phyloP scores from a whole-genome alignment of 306 rosid species.

The Dalbergia cochinchinensis region DNA sequence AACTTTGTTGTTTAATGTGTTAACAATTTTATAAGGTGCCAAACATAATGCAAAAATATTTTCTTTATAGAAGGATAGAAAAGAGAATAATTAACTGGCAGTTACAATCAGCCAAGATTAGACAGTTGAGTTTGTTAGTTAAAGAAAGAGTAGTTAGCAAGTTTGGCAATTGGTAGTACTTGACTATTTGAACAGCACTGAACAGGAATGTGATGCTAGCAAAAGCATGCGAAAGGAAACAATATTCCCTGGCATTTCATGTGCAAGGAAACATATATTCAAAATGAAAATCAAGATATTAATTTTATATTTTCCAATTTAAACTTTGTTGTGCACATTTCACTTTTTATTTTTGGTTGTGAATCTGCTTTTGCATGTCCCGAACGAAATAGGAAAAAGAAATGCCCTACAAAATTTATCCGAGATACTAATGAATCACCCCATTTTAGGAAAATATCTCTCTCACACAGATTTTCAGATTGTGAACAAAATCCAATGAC shows the following conservation, averaged over 20 bases:
- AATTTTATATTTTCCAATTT: not conserved
- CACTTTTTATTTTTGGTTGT: not conserved
- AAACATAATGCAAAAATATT: not conserved
- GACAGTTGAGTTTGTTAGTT: not conserved
- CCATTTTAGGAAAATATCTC: slow-evolving; percentile 36
- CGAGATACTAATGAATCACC: not conserved
- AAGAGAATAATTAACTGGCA: not conserved
- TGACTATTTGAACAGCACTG: not conserved
- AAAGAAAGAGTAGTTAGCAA: not conserved
- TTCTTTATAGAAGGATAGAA: not conserved
- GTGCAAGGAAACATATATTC: not conserved
- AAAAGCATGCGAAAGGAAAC: not conserved
- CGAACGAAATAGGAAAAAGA: not conserved
- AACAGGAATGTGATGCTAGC: not conserved
- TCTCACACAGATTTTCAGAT: slow-evolving; percentile 29
- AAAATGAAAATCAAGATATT: not conserved
- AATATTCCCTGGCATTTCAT: not conserved
- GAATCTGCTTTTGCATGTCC: slow-evolving; percentile 10
- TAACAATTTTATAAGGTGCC: not conserved
- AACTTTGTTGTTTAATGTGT: not conserved
- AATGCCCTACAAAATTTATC: not conserved
- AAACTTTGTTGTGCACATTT: not conserved
- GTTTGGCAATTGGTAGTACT: not conserved
- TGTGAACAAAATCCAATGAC: slow-evolving; percentile 24
- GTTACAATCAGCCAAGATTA: not conserved